Base-by-base conservation (phyloP, 75 land plant species). In the Cryptomeria japonica region DNA sequence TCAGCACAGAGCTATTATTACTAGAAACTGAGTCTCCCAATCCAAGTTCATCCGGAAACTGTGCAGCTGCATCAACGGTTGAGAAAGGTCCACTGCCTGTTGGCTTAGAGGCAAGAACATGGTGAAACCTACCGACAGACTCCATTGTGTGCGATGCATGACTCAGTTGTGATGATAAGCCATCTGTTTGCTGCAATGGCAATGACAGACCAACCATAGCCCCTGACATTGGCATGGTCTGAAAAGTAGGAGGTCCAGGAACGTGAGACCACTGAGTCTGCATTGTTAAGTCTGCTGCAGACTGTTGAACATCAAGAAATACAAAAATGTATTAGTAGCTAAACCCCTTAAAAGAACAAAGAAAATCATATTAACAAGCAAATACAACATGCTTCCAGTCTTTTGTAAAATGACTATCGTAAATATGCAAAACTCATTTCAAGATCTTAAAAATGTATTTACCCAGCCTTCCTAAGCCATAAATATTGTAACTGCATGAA, bases 251-350 rank as follows among this genome's bases (percentile, higher is more conserved):
- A 1, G 93, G 76, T 39, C 91, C 92, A 78, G 97, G 90, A 36
- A 91, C 85, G 87, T 92, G 93, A 2, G 93, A 87, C 99, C 99
- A 97, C 9, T 89, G 93, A 84, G 95, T 91, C 92, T 92, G 95
- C 49, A 89, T 85, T 46, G 96, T 87, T 49, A 91, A 78, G 46
- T 94, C 97, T 4, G 91, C 76, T 3, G 94, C 83, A 34, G 95
- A 37, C 94, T 94, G 93, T 25, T 73, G 72, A 22, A 8, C 72
- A 58, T 36, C 3, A 36, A 12, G 32, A 38, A 34, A 51, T 51
- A 49, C 38, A 16, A 44, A 56, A 85, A 36, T 19, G 13, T 9
- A 19, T 85, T 79, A 49, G 72, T 34, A 12, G 22, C 58, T 85
- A 36, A 1, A 85, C 9, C 2, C 38, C 42, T 25, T 44, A 38